A percentile compares a stretch with the other conserved stretches of the same genome.
phyloP scores from a whole-genome alignment of 192 early-diverging fungal genomes.

The Rhizoclosmatium globosum region DNA sequence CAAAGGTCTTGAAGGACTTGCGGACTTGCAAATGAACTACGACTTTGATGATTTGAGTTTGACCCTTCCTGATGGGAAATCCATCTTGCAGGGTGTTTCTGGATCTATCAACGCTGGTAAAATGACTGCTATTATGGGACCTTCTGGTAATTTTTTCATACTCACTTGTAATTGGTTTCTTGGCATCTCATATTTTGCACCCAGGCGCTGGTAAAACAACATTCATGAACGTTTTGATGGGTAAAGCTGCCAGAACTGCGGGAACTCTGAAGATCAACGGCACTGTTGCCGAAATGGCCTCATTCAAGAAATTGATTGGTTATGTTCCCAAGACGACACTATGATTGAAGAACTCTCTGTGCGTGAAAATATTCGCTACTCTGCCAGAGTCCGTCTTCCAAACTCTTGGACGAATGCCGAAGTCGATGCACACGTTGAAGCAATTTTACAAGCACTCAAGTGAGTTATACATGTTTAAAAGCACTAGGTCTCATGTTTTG shows the following conservation, averaged over 20 bases:
- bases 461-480: constrained; percentile 68
- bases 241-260: constrained; percentile 43
- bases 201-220: constrained; percentile 64
- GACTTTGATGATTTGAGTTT: constrained; percentile 50
- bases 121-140: constrained; percentile 89
- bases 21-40: constrained; percentile 41
- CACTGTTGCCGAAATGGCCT: constrained; percentile 34
- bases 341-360: constrained; percentile 66
- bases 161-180: background rate
- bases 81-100: constrained; percentile 73
- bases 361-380: constrained; percentile 76
- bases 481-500: too few species aligned
- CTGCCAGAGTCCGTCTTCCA: constrained; percentile 79
- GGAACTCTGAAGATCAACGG: constrained; percentile 45
- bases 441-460: constrained; percentile 71
- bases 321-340: constrained; percentile 52
- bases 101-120: constrained; percentile 78
- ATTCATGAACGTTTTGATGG: constrained; percentile 53
- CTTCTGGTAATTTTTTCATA: constrained; percentile 64
- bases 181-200: background rate
- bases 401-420: constrained; percentile 65
- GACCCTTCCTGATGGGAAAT: constrained; percentile 52
- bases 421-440: constrained; percentile 75
- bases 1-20: constrained; percentile 13
- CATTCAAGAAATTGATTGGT: constrained; percentile 49